Base-by-base conservation (phyloP, 2,329 filamentous ascomycete species). In the Amylocarpus encephaloides region DNA sequence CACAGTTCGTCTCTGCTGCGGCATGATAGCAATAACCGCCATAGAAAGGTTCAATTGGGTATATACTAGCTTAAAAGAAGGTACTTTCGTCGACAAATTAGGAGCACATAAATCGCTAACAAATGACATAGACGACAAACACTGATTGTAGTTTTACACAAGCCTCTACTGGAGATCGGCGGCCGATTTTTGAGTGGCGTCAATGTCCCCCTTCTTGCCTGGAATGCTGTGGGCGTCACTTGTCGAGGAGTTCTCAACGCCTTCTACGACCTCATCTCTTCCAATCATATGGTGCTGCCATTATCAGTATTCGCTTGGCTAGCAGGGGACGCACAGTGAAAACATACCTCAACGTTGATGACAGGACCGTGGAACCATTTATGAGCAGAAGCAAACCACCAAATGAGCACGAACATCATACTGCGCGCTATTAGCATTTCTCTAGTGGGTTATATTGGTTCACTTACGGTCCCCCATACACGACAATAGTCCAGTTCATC, bases 351-450 rank as follows among this genome's bases (percentile, higher is more conserved):
- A 34, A 84, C 67, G 60, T 84, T 84, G 51, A 84, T 76, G 64
- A 79, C 79, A 0, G 81, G 81, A 0, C 82, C 82, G 58, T 77
- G 80, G 68, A 84, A 85, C 82, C 81, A 85, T 56, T 76, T 80
- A 33, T 68, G 71, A n/a, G 81, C 81, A 51, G 73, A 73, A 1
- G 83, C 64, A 43, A 78, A 66, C 76, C 80, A 85, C 79, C 80
- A 84, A 29, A 80, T 67, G 5, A 70, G 67, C 1, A 79, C 71
- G 3, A 71, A 58, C 5, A 77, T 48, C 79, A 83, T 83, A 1
- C 61, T 64, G 48, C 29, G 53, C 33, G n/a, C 41, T 19, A 39
- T 58, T 46, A 52, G 58, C 35, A 49, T 3, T 6, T 15, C 5
- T 44, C 30, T 43, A 32, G 11, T 29, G 12, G 13, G 26, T 16